Conservation (phyloP, 768 basidiomycete species). For the Symmetrospora coprosmae region DNA sequence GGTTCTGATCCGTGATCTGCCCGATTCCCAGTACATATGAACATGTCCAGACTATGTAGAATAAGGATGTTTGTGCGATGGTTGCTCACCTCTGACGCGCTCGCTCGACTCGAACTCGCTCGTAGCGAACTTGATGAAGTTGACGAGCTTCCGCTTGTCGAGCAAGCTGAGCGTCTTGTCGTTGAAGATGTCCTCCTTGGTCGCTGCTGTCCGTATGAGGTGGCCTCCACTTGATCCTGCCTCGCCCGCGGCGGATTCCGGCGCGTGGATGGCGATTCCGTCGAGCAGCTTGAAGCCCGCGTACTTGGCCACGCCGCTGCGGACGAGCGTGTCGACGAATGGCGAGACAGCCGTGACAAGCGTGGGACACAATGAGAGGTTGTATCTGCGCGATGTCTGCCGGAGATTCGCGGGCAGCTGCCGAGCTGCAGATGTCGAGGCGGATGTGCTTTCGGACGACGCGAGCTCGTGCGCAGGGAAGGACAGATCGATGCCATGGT, state of each 20-base stretch:
- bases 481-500: background rate
- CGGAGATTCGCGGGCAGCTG: slow-evolving; percentile 36
- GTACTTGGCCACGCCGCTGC: slow-evolving; percentile 74
- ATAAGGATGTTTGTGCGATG: background rate
- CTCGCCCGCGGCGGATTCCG: too few relatives aligned
- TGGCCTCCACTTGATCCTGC: slow-evolving; percentile 27
- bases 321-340: slow-evolving; percentile 60
- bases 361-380: slow-evolving; percentile 69
- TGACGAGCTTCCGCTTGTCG: slow-evolving; percentile 83
- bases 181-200: slow-evolving; percentile 87
- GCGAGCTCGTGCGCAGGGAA: background rate
- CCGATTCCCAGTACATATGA: slow-evolving; percentile 44
- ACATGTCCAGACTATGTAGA: background rate
- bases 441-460: background rate
- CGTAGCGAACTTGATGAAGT: slow-evolving; percentile 67
- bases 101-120: slow-evolving; percentile 52
- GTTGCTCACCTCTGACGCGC: background rate
- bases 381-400: slow-evolving; percentile 57
- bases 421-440: slow-evolving; percentile 25
- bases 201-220: slow-evolving; percentile 61
- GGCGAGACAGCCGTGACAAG: slow-evolving; percentile 67
- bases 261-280: slow-evolving; percentile 48
- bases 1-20: slow-evolving; percentile 29
- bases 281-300: slow-evolving; percentile 74
- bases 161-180: slow-evolving; percentile 58